Base-by-base conservation (phyloP, 371 early-diverging fungal genomes). In the Catenaria anguillulae region DNA sequence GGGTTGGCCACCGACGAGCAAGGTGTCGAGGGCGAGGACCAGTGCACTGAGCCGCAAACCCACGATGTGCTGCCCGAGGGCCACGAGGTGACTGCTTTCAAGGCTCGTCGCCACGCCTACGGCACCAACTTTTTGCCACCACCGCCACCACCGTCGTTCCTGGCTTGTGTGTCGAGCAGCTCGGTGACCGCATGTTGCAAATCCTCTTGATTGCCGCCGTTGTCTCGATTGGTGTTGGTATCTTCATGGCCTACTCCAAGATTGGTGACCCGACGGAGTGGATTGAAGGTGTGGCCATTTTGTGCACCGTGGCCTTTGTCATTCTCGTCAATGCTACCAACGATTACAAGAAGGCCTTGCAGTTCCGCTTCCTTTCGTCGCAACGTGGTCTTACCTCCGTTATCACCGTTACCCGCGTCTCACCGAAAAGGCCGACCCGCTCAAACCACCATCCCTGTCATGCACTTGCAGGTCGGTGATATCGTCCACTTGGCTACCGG, bases 331-430 rank as follows among this genome's bases (percentile, higher is more conserved):
- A 92, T 60, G 89, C 93, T 36, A 85, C 91, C 68, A 98, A 95
- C 68, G 95, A 98, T 72, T 96, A 88, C 75, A 85, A 89, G 71
- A 93, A 96, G 73, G 96, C 95, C 72, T 76, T 75, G 58, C 92
- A 94, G 74, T 96, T 97, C 77, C 87, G 89, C 64, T 64, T 64
- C 43, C 45, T 36, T 21, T 63, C 63, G 26, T 23, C 33, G 35
- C 37, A 62, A 48, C 62, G 64, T 60, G 65, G 64, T 60, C 75
- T 65, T 34, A 64, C 56, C 17, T 45, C 42, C 19, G 66, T 67
- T 60, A 83, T 29, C 66, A 83, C 33, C 83, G 90, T 60, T 80
- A 81, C 70, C 84, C 58, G 92, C 61, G 43, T 87, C 71, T 52
- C 70, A 73, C 63, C 71, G 67, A 12, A 15, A 15, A 10, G 42